These are phyloP conservation scores for Irpex lacteus DNA, from an alignment of 1,284 basidiomycete genomes.

Conservation along the genomic window DNA sequence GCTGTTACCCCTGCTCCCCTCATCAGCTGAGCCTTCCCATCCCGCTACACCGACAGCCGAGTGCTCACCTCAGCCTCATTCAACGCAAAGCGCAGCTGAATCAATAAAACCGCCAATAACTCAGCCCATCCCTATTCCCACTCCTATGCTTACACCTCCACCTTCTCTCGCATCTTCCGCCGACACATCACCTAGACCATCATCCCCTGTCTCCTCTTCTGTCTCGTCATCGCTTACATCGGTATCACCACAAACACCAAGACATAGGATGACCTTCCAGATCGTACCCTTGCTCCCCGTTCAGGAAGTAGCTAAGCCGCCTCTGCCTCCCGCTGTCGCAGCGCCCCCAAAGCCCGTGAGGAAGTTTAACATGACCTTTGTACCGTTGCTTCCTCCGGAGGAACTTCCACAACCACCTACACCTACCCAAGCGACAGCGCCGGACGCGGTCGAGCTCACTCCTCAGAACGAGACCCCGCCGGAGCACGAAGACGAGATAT, in stretches of 20 bases:
- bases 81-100: neutral
- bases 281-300: slow-evolving; percentile 29
- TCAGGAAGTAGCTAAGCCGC: slow-evolving; percentile 17
- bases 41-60: slow-evolving; percentile 7
- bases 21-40: slow-evolving; percentile 9
- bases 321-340: slow-evolving; percentile 10
- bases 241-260: slow-evolving; percentile 4
- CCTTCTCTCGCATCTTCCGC: slow-evolving; percentile 7
- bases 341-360: slow-evolving; percentile 17
- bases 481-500: neutral
- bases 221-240: neutral
- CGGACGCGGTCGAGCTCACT: slow-evolving; percentile 6
- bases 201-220: slow-evolving; percentile 7
- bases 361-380: slow-evolving; percentile 29
- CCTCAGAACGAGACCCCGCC: slow-evolving; percentile 11
- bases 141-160: neutral
- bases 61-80: neutral
- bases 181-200: slow-evolving; percentile 1
- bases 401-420: slow-evolving; percentile 7
- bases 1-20: slow-evolving; percentile 28
- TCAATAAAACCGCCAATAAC: slow-evolving; percentile 3
- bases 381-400: slow-evolving; percentile 23
- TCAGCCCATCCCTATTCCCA: neutral
- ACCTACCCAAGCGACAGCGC: neutral
- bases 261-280: slow-evolving; percentile 21